phyloP scores from a whole-genome alignment of 2,329 filamentous ascomycete species.

The Epichloe aotearoae region DNA sequence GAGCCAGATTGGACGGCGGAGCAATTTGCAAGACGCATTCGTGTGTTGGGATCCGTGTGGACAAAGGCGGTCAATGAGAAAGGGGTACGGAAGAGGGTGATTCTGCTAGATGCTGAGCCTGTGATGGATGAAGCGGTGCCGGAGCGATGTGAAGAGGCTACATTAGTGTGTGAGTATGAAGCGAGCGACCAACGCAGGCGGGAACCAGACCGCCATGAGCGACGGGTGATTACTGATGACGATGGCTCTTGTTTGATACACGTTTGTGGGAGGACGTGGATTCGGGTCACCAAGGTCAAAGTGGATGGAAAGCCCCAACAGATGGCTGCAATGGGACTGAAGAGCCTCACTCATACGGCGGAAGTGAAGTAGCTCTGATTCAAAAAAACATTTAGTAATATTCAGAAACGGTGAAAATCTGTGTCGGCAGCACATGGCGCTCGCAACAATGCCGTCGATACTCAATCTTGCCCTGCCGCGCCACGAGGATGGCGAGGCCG shows the following conservation, averaged over 20 bases:
- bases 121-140: constrained; percentile 7
- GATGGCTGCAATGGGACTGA: constrained; percentile 13
- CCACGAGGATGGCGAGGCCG: background rate
- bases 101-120: constrained; percentile 23
- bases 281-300: constrained; percentile 19
- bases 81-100: constrained; percentile 20
- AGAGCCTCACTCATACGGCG: constrained; percentile 8
- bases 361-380: background rate
- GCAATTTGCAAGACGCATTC: constrained; percentile 40
- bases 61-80: constrained; percentile 23
- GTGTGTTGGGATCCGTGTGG: constrained; percentile 57
- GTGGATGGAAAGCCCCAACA: constrained; percentile 20
- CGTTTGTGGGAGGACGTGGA: background rate
- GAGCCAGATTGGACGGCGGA: constrained; percentile 36
- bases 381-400: too few species aligned
- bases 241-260: background rate
- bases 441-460: too few species aligned
- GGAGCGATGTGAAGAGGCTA: background rate
- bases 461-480: too few species aligned
- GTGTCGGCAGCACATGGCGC: background rate
- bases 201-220: background rate
- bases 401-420: too few species aligned
- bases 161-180: constrained; percentile 10
- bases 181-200: background rate
- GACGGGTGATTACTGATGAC: constrained; percentile 5